Conservation (phyloP, 495 filamentous ascomycete species). For the Tuber indicum region DNA sequence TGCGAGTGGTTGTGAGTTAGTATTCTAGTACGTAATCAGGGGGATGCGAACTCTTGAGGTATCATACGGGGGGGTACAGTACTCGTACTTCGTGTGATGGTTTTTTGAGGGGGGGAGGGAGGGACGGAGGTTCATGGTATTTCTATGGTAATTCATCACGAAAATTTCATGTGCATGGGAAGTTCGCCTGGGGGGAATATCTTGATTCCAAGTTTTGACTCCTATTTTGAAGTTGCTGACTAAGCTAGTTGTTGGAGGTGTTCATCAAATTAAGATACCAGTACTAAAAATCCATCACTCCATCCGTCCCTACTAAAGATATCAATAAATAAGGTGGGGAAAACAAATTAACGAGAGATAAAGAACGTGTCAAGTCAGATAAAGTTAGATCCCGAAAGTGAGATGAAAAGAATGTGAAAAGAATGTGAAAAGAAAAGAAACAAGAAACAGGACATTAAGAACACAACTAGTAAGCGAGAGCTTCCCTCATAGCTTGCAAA, state of each 20-base stretch:
- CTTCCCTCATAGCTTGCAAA: constrained; percentile 5
- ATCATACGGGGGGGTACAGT: too few relatives aligned
- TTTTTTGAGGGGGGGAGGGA: too few relatives aligned
- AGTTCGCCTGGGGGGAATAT: background rate
- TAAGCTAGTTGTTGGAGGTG: background rate
- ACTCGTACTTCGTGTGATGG: too few relatives aligned
- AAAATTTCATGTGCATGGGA: background rate
- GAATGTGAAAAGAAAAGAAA: background rate
- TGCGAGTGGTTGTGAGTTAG: too few relatives aligned
- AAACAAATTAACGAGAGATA: background rate
- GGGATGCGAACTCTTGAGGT: too few relatives aligned
- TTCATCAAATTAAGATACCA: background rate
- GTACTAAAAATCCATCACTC: background rate
- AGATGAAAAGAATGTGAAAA: background rate
- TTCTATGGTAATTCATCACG: too few relatives aligned
- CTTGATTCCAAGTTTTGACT: background rate
- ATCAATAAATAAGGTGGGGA: background rate
- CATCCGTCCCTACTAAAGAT: background rate
- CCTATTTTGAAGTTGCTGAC: background rate
- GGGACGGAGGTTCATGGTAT: too few relatives aligned
- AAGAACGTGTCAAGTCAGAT: background rate
- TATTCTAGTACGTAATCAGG: too few relatives aligned
- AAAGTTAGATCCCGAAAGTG: background rate
- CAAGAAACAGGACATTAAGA: background rate
- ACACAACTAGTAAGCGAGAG: background rate